Percentiles rank a stretch among this genome's conserved stretches.
Conservation (phyloP, 345 rosid genomes). For the Gossypium australe region DNA sequence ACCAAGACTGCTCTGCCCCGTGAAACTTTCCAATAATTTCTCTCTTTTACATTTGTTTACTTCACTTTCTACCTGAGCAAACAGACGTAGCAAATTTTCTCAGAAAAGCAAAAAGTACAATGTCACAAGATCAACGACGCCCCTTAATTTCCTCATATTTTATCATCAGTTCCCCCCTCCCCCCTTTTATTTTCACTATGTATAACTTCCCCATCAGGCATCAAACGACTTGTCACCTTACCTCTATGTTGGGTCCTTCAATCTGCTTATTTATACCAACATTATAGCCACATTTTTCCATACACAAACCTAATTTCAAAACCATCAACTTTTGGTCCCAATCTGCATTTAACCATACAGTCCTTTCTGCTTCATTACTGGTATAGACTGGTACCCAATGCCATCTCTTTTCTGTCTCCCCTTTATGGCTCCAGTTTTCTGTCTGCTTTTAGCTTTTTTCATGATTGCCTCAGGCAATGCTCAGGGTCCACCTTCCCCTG, state of each 20-base stretch:
- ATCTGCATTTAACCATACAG: not conserved
- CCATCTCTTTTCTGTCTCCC: conserved; percentile 1
- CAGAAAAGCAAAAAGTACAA: not conserved
- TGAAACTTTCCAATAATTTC: not conserved
- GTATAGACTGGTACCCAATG: not conserved
- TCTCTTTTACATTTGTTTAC: not conserved
- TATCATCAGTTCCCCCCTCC: conserved; percentile 4
- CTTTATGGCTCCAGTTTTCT: conserved; percentile 37
- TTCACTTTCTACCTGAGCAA: conserved; percentile 17
- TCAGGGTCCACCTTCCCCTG: conserved; percentile 74
- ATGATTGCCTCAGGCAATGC: conserved; percentile 22
- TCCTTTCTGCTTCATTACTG: not conserved
- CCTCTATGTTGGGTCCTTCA: conserved; percentile 18
- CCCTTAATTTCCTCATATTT: conserved; percentile 9
- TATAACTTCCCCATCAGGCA: conserved; percentile 25
- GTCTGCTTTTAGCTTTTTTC: conserved; percentile 19
- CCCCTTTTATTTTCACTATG: conserved; percentile 25
- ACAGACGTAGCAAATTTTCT: conserved; percentile 14
- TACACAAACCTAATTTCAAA: conserved; percentile 11
- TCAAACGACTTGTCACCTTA: conserved; percentile 38
- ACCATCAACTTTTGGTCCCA: conserved; percentile 7
- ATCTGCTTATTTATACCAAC: conserved; percentile 37
- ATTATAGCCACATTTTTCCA: conserved; percentile 11
- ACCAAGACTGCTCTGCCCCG: not conserved
- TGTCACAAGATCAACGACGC: not conserved